Conservation (phyloP, 192 early-diverging fungal genomes). For the Coemansia sp. region DNA sequence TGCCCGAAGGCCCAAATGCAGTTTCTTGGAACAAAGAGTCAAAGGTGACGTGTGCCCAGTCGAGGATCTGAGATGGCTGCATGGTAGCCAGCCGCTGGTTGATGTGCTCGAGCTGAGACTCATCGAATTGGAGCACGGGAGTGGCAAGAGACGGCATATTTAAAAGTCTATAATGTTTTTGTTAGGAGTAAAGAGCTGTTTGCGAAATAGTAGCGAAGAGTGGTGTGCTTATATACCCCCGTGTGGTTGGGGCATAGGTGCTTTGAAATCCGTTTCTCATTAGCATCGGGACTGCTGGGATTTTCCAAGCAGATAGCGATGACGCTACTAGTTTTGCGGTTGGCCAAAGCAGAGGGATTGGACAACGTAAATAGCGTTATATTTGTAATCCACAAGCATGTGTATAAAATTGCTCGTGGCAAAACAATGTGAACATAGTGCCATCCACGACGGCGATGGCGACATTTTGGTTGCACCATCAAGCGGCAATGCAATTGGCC, state of each 20-base stretch:
- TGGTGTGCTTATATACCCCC: too few species aligned
- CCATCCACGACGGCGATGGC: slow-evolving; percentile 27
- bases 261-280: background rate
- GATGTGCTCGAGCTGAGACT: slow-evolving; percentile 61
- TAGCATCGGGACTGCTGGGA: background rate
- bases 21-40: slow-evolving; percentile 87
- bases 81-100: slow-evolving; percentile 71
- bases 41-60: slow-evolving; percentile 82
- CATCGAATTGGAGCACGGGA: slow-evolving; percentile 45
- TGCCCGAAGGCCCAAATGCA: slow-evolving; percentile 89
- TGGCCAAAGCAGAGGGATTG: too few species aligned
- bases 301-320: background rate
- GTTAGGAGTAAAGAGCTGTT: background rate
- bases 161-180: background rate
- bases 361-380: background rate
- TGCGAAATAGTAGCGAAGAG: background rate
- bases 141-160: slow-evolving; percentile 40
- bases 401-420: background rate
- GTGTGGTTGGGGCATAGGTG: background rate
- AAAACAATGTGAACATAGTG: slow-evolving; percentile 6
- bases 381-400: background rate
- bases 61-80: slow-evolving; percentile 73
- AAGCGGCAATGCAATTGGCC: slow-evolving; percentile 21
- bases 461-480: slow-evolving; percentile 47
- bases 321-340: too few species aligned